These are phyloP conservation scores for Elsinoe australis DNA, from an alignment of 2,329 filamentous ascomycete genomes.

Conservation along the genomic window DNA sequence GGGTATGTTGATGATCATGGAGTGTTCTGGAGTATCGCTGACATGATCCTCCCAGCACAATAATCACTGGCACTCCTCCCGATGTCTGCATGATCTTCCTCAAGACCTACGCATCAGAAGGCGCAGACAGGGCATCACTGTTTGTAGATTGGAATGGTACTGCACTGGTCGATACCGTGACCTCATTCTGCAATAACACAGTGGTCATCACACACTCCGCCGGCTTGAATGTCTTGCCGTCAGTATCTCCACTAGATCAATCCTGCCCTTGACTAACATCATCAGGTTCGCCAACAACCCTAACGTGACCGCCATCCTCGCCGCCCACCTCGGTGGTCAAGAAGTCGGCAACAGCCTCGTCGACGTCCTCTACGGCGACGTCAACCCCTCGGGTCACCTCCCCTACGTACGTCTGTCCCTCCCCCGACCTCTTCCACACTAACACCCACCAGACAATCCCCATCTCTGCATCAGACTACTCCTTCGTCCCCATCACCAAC, in stretches of 20 bases:
- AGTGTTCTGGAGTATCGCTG: too few species aligned
- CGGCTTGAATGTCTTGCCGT: conserved; percentile 38
- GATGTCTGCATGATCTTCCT: conserved; percentile 52
- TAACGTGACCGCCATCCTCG: conserved; percentile 38
- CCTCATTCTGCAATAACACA: conserved; percentile 44
- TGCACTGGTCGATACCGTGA: conserved; percentile 39
- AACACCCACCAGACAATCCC: conserved; percentile 36
- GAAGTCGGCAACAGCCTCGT: conserved; percentile 35
- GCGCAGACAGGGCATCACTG: conserved; percentile 36
- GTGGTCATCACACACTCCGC: conserved; percentile 42
- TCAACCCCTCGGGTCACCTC: conserved; percentile 30
- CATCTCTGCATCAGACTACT: conserved; percentile 29
- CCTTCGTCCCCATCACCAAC: conserved; percentile 32
- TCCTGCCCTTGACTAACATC: neutral
- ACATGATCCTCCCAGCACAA: neutral
- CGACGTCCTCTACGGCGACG: conserved; percentile 34
- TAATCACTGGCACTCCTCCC: conserved; percentile 23
- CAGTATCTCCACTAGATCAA: conserved; percentile 17
- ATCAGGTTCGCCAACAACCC: conserved; percentile 30
- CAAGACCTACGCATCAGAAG: conserved; percentile 47
- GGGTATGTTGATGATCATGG: too few species aligned
- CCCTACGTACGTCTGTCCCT: conserved; percentile 4
- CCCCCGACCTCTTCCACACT: conserved; percentile 22
- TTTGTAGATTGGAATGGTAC: conserved; percentile 38
- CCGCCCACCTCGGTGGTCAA: conserved; percentile 37